Percentiles rank a stretch among this genome's conserved stretches.
Evolutionary conservation across 345 rosid species (phyloP).

Genomic region (Balakata baccata): DNA sequence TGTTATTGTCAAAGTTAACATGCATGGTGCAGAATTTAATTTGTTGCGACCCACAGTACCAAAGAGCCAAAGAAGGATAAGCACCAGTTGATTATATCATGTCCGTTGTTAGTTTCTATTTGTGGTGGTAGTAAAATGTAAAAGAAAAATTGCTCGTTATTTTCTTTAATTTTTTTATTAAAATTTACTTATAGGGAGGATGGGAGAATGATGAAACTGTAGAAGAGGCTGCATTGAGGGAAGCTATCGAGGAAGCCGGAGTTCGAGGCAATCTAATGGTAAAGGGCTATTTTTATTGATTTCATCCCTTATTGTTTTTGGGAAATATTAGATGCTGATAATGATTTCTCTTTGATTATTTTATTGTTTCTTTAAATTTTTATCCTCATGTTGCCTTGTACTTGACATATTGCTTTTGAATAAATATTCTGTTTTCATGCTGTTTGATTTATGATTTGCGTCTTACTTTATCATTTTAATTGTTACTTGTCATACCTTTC

Average conservation of each 20-base stretch:
- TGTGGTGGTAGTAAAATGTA: background rate
- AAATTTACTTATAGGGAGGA: conserved; percentile 47
- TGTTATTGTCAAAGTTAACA: background rate
- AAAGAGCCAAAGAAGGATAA: background rate
- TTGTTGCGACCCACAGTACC: background rate
- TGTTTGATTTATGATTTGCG: too few species aligned
- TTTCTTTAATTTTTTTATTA: background rate
- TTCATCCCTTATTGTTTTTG: background rate
- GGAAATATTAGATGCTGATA: background rate
- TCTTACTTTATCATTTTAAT: too few species aligned
- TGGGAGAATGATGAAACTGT: conserved; percentile 87
- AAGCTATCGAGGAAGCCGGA: conserved; percentile 88
- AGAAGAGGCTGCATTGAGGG: conserved; percentile 65
- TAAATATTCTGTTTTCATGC: too few species aligned
- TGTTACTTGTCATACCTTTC: too few species aligned
- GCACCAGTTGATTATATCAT: background rate
- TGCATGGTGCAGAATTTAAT: background rate
- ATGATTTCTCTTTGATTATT: background rate
- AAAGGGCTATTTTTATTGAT: conserved; percentile 6
- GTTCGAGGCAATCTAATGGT: conserved; percentile 71
- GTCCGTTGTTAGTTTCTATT: background rate
- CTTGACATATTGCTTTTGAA: background rate
- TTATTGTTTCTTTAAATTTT: background rate
- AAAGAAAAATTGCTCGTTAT: too few species aligned
- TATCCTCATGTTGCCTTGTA: too few species aligned